phyloP scores from a whole-genome alignment of 148 eudicot genomes.

The Rhododendron ovatum region DNA sequence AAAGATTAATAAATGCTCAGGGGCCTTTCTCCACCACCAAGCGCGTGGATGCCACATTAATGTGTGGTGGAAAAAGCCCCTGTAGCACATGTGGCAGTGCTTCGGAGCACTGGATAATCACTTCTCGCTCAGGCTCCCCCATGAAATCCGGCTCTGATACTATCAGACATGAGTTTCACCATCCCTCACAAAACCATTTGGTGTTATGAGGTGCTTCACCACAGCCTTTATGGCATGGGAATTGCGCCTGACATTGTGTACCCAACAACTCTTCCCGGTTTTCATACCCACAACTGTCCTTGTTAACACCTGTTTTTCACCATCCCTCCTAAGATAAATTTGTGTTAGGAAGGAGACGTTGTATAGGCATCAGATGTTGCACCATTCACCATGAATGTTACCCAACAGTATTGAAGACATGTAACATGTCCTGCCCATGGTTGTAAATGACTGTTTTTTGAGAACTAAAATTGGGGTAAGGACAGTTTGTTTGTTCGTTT shows the following conservation, averaged over 20 bases:
- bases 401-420: not conserved
- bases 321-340: not conserved
- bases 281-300: not conserved
- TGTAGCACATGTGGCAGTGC: not conserved
- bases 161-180: not conserved
- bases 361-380: not conserved
- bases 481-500: not conserved
- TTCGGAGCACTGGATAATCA: not conserved
- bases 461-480: not conserved
- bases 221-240: no score
- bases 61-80: not conserved
- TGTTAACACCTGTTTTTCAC: not conserved
- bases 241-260: not conserved
- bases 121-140: not conserved
- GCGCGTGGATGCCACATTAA: not conserved
- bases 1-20: not conserved
- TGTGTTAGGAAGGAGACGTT: not conserved
- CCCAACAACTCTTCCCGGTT: not conserved
- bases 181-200: no score
- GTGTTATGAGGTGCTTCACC: no score
- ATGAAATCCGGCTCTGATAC: not conserved
- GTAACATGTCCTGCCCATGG: not conserved
- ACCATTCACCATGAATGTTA: no score
- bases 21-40: not conserved
- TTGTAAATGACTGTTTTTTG: not conserved